phyloP scores from a whole-genome alignment of 352 stramenopile genomes.

The Globisporangium yorkense region DNA sequence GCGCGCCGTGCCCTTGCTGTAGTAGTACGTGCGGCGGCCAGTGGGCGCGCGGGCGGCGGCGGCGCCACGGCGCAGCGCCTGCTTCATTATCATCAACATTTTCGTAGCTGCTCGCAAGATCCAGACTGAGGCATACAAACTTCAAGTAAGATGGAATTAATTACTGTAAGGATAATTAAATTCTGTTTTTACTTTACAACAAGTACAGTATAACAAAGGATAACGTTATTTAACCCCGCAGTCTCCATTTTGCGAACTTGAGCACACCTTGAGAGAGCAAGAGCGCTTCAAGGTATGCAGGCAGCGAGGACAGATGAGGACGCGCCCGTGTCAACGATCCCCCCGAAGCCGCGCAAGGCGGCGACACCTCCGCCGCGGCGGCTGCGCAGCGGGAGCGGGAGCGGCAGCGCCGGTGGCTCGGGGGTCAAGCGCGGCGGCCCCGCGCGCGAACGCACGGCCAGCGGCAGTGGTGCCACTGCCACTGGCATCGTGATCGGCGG shows the following conservation, averaged over 20 bases:
- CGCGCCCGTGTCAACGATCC: constrained; percentile 8
- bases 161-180: too few species aligned
- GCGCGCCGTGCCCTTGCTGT: constrained; percentile 79
- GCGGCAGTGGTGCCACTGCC: constrained; percentile 12
- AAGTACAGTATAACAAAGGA: too few species aligned
- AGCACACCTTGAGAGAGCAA: neutral
- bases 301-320: neutral
- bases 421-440: constrained; percentile 11
- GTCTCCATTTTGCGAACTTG: too few species aligned
- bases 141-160: neutral
- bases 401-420: constrained; percentile 24
- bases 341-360: constrained; percentile 31
- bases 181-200: too few species aligned
- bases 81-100: neutral
- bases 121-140: neutral
- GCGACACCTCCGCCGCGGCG: constrained; percentile 22
- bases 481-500: constrained; percentile 8
- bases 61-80: neutral
- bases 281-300: neutral
- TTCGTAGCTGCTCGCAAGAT: neutral
- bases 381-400: constrained; percentile 49
- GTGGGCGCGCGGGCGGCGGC: neutral
- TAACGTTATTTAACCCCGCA: too few species aligned
- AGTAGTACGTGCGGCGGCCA: constrained; percentile 36
- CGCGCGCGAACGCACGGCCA: constrained; percentile 19